Conservation (phyloP, 2,329 filamentous ascomycete genomes). For the Byssoonygena ceratinophila region DNA sequence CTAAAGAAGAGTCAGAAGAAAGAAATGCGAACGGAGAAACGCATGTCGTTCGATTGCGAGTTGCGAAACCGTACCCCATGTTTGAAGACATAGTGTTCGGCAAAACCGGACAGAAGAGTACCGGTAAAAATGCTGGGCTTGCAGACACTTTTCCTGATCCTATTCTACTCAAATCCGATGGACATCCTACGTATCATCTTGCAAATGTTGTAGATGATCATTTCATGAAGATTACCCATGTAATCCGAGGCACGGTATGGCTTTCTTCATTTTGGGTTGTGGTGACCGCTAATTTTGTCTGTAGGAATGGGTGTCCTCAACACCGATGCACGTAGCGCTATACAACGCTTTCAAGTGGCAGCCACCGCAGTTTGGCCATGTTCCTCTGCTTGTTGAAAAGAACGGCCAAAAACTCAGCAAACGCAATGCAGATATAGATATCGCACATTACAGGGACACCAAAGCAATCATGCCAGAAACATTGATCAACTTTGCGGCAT, state of each 20-base stretch:
- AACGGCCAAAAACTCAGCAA: conserved; percentile 77
- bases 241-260: conserved; percentile 71
- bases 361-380: conserved; percentile 65
- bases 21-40: conserved; percentile 58
- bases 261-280: not conserved
- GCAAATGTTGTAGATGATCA: conserved; percentile 97
- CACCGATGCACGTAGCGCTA: conserved; percentile 64
- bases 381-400: conserved; percentile 60
- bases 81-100: conserved; percentile 77
- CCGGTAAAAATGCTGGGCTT: conserved; percentile 31
- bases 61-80: conserved; percentile 49
- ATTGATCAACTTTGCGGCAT: conserved; percentile 69
- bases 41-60: conserved; percentile 67
- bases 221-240: conserved; percentile 89
- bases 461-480: conserved; percentile 53
- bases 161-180: conserved; percentile 82
- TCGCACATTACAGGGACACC: conserved; percentile 46
- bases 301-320: conserved; percentile 91
- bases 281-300: conserved; percentile 1
- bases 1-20: conserved; percentile 56
- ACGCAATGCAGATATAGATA: conserved; percentile 58
- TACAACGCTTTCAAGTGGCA: conserved; percentile 69
- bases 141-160: conserved; percentile 60
- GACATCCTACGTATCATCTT: conserved; percentile 89
- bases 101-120: conserved; percentile 36